Conservation (phyloP, 768 basidiomycete genomes). For the Hysterangium stoloniferum region DNA sequence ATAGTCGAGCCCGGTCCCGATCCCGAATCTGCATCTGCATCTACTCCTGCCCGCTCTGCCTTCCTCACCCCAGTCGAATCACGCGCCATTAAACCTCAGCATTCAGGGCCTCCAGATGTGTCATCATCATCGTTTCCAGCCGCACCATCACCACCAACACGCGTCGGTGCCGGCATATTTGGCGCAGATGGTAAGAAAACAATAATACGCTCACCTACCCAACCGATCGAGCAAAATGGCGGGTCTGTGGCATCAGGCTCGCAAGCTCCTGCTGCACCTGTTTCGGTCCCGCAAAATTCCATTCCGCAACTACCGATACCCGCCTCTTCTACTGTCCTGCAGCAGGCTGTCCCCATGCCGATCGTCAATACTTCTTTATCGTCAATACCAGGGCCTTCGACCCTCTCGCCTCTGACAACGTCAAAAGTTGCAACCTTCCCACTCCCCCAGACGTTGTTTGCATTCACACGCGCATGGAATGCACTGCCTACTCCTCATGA, state of each 20-base stretch:
- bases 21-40: constrained; percentile 11
- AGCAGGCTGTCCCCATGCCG: no score
- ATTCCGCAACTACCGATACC: no score
- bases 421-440: constrained; percentile 16
- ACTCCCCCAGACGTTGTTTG: constrained; percentile 43
- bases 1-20: constrained; percentile 38
- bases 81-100: constrained; percentile 33
- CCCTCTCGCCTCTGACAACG: constrained; percentile 6
- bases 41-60: constrained; percentile 7
- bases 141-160: constrained; percentile 48
- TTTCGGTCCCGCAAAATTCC: not conserved
- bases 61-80: constrained; percentile 15
- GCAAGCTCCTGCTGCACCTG: not conserved
- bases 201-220: constrained; percentile 34
- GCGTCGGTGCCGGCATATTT: constrained; percentile 69
- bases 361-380: no score
- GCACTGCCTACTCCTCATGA: constrained; percentile 30
- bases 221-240: not conserved
- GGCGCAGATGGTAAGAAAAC: constrained; percentile 53
- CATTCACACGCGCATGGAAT: constrained; percentile 58
- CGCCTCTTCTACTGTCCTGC: no score
- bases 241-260: constrained; percentile 1
- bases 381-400: no score
- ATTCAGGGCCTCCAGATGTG: constrained; percentile 24
- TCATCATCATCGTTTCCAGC: constrained; percentile 36